phyloP scores from a whole-genome alignment of 768 basidiomycete species.

The Calocybe gangraenosa region DNA sequence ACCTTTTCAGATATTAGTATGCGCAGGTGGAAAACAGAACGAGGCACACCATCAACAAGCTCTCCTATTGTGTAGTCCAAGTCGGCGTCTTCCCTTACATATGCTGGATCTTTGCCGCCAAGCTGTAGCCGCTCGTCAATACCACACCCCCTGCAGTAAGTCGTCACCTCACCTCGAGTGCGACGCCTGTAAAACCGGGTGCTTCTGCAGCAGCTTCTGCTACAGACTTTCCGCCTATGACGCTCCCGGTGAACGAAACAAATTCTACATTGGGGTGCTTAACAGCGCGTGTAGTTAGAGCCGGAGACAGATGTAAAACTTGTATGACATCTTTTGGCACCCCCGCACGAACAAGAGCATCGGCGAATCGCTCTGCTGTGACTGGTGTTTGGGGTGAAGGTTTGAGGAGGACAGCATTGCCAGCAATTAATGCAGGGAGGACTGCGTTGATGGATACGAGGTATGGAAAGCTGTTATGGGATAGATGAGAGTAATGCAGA shows the following conservation, averaged over 20 bases:
- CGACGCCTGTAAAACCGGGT: constrained; percentile 80
- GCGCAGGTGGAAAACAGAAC: not conserved
- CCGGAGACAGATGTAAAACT: constrained; percentile 68
- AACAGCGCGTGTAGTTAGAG: constrained; percentile 55
- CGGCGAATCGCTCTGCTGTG: constrained; percentile 74
- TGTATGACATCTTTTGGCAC: constrained; percentile 73
- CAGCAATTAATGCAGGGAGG: constrained; percentile 85
- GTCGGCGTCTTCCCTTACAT: constrained; percentile 85
- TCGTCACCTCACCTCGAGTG: constrained; percentile 58
- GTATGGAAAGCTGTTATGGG: constrained; percentile 86
- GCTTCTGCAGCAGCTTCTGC: constrained; percentile 64
- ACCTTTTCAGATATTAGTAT: constrained; percentile 36
- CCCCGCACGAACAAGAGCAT: constrained; percentile 69
- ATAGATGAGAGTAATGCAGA: not conserved
- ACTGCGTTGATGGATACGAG: constrained; percentile 89
- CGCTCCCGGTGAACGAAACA: constrained; percentile 87
- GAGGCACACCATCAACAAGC: constrained; percentile 77
- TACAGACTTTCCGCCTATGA: constrained; percentile 71
- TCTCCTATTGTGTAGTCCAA: constrained; percentile 78
- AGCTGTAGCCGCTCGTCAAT: constrained; percentile 41
- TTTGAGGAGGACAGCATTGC: constrained; percentile 89
- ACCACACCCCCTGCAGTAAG: not conserved
- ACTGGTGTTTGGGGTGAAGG: constrained; percentile 96
- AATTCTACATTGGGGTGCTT: constrained; percentile 70
- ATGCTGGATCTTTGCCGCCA: constrained; percentile 97